Evolutionary conservation across 2,329 filamentous ascomycete genomes (phyloP).

Genomic region (Aspergillus novoparasiticus): DNA sequence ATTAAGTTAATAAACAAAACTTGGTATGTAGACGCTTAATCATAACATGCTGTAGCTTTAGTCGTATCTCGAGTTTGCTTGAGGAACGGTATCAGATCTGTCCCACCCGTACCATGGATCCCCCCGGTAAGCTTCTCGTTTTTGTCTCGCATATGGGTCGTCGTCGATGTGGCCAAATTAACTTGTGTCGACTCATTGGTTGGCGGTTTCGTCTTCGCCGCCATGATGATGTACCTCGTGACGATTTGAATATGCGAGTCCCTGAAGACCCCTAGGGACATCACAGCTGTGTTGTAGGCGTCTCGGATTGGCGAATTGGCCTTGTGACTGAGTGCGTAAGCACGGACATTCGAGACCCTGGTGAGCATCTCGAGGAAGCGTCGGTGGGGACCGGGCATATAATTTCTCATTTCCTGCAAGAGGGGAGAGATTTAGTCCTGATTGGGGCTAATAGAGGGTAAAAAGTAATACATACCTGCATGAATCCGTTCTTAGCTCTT

Average conservation of each 20-base stretch:
- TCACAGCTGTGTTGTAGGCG: constrained; percentile 51
- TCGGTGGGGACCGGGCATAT: constrained; percentile 57
- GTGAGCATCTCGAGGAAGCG: constrained; percentile 53
- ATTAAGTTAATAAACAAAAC: not conserved
- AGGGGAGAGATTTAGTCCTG: constrained; percentile 11
- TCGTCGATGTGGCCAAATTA: constrained; percentile 52
- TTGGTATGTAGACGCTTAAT: constrained; percentile 9
- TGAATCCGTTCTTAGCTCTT: constrained; percentile 26
- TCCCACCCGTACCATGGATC: constrained; percentile 55
- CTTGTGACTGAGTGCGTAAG: constrained; percentile 42
- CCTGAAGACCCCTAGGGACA: constrained; percentile 50
- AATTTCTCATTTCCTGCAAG: constrained; percentile 53
- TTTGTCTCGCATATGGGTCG: constrained; percentile 34
- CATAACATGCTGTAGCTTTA: constrained; percentile 40
- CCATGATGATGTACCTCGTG: constrained; percentile 55
- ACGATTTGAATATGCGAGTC: constrained; percentile 58
- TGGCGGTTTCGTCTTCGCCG: constrained; percentile 31
- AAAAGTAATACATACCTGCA: constrained; percentile 29
- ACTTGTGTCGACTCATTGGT: constrained; percentile 22
- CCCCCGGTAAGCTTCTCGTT: constrained; percentile 36
- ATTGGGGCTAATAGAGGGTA: too few species aligned
- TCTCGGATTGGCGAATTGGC: constrained; percentile 38
- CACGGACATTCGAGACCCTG: constrained; percentile 48
- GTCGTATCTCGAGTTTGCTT: constrained; percentile 57
- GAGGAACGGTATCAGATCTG: constrained; percentile 56